Evolutionary conservation across 2,329 filamentous ascomycete species (phyloP).

Genomic region (Immersiporthe knoxdaviesiana): DNA sequence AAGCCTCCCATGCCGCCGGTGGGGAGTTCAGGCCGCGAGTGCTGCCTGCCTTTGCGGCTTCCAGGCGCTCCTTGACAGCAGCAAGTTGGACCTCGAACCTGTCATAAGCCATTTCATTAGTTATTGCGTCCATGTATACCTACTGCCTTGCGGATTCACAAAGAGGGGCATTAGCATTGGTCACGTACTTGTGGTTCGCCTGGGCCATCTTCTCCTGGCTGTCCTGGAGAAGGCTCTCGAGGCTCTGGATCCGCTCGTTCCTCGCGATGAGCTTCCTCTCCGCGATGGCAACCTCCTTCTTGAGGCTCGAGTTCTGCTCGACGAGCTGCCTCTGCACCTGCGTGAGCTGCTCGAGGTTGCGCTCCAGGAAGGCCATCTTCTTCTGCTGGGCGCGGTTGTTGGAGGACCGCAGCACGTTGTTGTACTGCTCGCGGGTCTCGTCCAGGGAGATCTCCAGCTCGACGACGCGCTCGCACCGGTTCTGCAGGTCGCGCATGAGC

Average conservation of each 20-base stretch:
- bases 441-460: slow-evolving; percentile 98
- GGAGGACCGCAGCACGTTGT: slow-evolving; percentile 93
- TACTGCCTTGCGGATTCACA: not conserved
- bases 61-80: slow-evolving; percentile 95
- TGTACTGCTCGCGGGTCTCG: slow-evolving; percentile 97
- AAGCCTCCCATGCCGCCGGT: slow-evolving; percentile 64
- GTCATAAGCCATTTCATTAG: slow-evolving; percentile 30
- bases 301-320: slow-evolving; percentile 94
- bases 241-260: slow-evolving; percentile 93
- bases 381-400: slow-evolving; percentile 99
- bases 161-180: slow-evolving; percentile 18
- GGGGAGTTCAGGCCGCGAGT: slow-evolving; percentile 77
- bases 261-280: slow-evolving; percentile 95
- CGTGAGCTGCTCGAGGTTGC: slow-evolving; percentile 96
- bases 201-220: slow-evolving; percentile 98
- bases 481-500: slow-evolving; percentile 97
- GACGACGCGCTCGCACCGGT: slow-evolving; percentile 95
- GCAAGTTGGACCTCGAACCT: slow-evolving; percentile 98
- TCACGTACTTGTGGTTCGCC: slow-evolving; percentile 89
- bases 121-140: slow-evolving; percentile 11
- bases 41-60: slow-evolving; percentile 89
- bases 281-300: slow-evolving; percentile 99
- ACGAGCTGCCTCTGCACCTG: slow-evolving; percentile 97
- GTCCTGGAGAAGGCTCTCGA: slow-evolving; percentile 91
- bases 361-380: slow-evolving; percentile 99